A percentile compares a stretch with the other conserved stretches of the same genome.
phyloP scores from a whole-genome alignment of 371 early-diverging fungal genomes.

The Zychaea mexicana region DNA sequence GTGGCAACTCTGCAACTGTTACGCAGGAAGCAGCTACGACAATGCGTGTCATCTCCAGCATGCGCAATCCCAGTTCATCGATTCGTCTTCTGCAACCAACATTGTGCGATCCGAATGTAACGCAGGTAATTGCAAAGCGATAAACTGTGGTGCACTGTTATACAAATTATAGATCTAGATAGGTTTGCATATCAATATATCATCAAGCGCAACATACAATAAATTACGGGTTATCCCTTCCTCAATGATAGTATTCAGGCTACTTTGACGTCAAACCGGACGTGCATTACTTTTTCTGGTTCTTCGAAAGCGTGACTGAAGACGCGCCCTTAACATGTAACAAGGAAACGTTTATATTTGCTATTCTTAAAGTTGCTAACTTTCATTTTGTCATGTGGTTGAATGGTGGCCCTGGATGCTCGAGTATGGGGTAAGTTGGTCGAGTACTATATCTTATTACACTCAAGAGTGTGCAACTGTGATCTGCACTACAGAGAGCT shows the following conservation, averaged over 20 bases:
- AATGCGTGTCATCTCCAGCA: not conserved
- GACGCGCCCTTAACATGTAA: constrained; percentile 44
- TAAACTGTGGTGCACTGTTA: not conserved
- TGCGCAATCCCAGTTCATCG: not conserved
- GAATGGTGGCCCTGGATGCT: constrained; percentile 87
- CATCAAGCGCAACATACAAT: too few relatives aligned
- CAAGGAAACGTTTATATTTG: constrained; percentile 21
- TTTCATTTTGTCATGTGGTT: constrained; percentile 56
- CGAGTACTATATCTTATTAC: not conserved
- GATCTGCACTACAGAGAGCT: not conserved
- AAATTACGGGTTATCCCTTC: too few relatives aligned
- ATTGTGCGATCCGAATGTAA: not conserved
- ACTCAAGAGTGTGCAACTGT: not conserved
- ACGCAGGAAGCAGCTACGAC: not conserved
- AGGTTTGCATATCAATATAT: too few relatives aligned
- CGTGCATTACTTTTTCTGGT: constrained; percentile 85
- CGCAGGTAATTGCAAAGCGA: not conserved
- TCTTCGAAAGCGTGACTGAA: constrained; percentile 77
- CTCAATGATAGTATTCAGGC: constrained; percentile 57
- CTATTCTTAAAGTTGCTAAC: not conserved
- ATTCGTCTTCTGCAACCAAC: not conserved
- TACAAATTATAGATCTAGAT: too few relatives aligned
- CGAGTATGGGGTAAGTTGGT: constrained; percentile 52
- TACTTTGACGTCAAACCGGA: constrained; percentile 63
- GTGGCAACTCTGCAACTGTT: too few relatives aligned